Evolutionary conservation across 352 stramenopile species (phyloP).

Genomic region (Saprolegnia parasitica): DNA sequence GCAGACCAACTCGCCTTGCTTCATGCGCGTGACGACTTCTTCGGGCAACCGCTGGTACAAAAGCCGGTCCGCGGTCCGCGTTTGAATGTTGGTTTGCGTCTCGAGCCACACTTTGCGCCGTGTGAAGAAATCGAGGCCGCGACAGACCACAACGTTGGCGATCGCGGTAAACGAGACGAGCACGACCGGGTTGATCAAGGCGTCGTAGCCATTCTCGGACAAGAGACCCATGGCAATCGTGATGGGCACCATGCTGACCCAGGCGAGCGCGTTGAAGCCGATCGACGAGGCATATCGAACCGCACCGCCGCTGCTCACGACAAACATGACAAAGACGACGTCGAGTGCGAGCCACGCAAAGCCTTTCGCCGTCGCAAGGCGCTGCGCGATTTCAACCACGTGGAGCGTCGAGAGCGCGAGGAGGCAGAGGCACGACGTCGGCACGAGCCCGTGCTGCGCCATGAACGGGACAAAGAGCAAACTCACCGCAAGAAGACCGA

Average conservation of each 20-base stretch:
- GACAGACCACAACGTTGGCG: constrained; percentile 64
- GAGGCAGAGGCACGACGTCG: neutral
- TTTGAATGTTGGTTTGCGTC: constrained; percentile 74
- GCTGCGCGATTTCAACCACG: neutral
- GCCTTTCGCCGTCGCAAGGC: neutral
- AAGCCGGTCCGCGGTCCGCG: constrained; percentile 70
- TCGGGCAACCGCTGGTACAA: constrained; percentile 84
- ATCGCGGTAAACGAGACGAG: constrained; percentile 72
- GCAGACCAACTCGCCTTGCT: constrained; percentile 75
- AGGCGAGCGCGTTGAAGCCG: constrained; percentile 7
- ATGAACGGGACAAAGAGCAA: neutral
- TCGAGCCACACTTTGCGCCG: constrained; percentile 81
- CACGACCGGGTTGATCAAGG: constrained; percentile 61
- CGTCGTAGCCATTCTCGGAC: neutral
- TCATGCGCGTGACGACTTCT: constrained; percentile 76
- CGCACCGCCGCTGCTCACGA: constrained; percentile 13
- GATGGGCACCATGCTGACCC: neutral
- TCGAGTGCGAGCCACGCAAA: constrained; percentile 38
- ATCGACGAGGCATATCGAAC: neutral
- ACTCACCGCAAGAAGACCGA: neutral
- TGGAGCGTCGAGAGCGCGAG: neutral
- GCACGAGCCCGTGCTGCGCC: neutral
- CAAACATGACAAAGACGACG: constrained; percentile 38
- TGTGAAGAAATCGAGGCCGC: constrained; percentile 78
- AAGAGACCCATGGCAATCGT: neutral